Percentiles rank a stretch among this genome's conserved stretches.
Evolutionary conservation across 345 rosid species (phyloP).

Genomic region (Clarkia xantiana): DNA sequence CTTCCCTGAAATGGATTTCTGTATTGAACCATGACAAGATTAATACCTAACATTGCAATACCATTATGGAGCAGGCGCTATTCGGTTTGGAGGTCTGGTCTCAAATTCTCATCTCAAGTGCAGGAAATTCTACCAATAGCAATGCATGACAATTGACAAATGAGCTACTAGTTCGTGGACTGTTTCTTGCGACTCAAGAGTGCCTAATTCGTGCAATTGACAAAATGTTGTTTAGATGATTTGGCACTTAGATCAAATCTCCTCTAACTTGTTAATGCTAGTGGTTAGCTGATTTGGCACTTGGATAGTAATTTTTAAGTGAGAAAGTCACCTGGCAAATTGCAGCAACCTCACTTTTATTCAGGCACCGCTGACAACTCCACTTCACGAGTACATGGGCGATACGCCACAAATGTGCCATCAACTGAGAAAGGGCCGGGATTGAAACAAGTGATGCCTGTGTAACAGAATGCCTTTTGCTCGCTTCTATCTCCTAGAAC

Average conservation of each 20-base stretch:
- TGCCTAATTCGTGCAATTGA: no score
- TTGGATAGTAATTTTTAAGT: neutral
- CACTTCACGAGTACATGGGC: constrained; percentile 70
- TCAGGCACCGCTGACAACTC: constrained; percentile 62
- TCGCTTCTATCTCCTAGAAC: constrained; percentile 69
- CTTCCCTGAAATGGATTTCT: no score
- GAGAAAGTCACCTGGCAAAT: neutral
- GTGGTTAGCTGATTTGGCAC: neutral
- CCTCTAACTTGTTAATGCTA: neutral
- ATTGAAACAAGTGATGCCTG: constrained; percentile 79
- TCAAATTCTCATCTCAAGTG: no score
- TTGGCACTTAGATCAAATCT: neutral
- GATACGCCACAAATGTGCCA: constrained; percentile 63
- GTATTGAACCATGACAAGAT: no score
- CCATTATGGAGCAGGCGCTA: no score
- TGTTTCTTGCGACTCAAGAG: no score
- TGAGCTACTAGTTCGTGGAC: no score
- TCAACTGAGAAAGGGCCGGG: constrained; percentile 77
- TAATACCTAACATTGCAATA: no score
- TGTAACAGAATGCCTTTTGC: constrained; percentile 66
- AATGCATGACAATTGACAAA: no score
- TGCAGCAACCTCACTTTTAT: neutral
- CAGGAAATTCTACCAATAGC: no score
- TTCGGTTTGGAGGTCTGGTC: no score
- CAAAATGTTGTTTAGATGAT: neutral